Conservation (phyloP, 495 filamentous ascomycete genomes). For the Penicillium mononematosum region DNA sequence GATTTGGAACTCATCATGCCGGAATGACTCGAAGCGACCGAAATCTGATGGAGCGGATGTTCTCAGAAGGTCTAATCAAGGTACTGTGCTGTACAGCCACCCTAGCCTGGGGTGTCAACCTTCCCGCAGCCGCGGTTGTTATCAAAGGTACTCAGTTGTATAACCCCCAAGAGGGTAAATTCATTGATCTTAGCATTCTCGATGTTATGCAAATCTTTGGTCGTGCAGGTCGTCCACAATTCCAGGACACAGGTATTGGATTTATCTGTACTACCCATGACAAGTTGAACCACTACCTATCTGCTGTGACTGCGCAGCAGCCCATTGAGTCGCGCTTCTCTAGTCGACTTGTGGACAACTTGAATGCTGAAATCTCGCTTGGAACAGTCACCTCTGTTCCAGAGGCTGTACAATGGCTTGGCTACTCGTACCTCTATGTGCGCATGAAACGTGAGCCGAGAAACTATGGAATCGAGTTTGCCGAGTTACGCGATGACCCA, state of each 20-base stretch:
- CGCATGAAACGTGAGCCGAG: constrained; percentile 91
- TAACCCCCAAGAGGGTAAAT: constrained; percentile 92
- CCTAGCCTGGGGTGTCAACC: constrained; percentile 93
- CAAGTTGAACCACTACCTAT: constrained; percentile 87
- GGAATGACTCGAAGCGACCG: constrained; percentile 91
- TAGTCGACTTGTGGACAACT: constrained; percentile 85
- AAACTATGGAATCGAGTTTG: constrained; percentile 92
- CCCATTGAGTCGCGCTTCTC: constrained; percentile 96
- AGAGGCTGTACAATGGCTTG: constrained; percentile 94
- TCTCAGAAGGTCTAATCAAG: constrained; percentile 83
- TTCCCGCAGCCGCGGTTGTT: constrained; percentile 88
- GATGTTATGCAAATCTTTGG: constrained; percentile 99
- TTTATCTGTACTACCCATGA: constrained; percentile 96
- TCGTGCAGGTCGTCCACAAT: constrained; percentile 95
- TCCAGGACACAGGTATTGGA: constrained; percentile 91
- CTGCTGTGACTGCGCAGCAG: constrained; percentile 89
- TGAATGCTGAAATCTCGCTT: constrained; percentile 92
- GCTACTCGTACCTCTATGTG: constrained; percentile 96
- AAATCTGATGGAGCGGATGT: constrained; percentile 89
- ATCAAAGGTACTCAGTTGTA: constrained; percentile 98
- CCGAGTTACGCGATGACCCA: constrained; percentile 85
- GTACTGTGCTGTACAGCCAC: constrained; percentile 98
- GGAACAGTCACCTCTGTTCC: constrained; percentile 94
- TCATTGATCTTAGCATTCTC: constrained; percentile 93
- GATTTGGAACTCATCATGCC: constrained; percentile 92